Evolutionary conservation across 345 rosid species (phyloP).

Genomic region (Toxicodendron radicans): DNA sequence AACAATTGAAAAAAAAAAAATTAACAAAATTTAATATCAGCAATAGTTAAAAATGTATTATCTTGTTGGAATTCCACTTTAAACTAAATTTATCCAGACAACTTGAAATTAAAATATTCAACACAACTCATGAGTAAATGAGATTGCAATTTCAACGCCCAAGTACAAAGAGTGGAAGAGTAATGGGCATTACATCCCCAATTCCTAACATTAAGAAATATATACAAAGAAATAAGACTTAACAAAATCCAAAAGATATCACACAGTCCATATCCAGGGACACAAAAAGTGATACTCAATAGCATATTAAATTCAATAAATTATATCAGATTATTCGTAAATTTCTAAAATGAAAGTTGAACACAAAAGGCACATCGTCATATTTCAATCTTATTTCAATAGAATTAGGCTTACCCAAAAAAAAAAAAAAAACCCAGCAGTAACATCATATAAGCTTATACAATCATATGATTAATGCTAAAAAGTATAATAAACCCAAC

Average conservation of each 20-base stretch:
- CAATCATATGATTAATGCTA: slow-evolving; percentile 8
- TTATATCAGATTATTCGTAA: not conserved
- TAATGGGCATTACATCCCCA: not conserved
- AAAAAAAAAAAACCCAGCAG: not conserved
- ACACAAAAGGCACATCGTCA: not conserved
- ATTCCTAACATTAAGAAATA: not conserved
- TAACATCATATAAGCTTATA: slow-evolving; percentile 7
- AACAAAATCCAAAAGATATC: slow-evolving; percentile 2
- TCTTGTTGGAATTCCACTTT: not conserved
- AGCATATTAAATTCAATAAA: slow-evolving; percentile 1
- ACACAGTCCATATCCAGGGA: not conserved
- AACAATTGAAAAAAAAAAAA: slow-evolving; percentile 9
- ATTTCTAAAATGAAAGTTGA: not conserved
- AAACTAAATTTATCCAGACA: slow-evolving; percentile 1
- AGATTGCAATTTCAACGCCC: not conserved
- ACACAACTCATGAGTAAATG: not conserved
- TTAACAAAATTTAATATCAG: not conserved
- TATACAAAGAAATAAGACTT: not conserved
- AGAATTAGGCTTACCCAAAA: too few species aligned
- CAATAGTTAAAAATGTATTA: not conserved
- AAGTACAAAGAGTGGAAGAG: not conserved
- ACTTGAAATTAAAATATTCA: not conserved
- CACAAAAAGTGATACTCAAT: not conserved
- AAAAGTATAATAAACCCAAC: slow-evolving; percentile 39
- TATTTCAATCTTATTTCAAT: too few species aligned